Conservation (phyloP, 371 early-diverging fungal species). For the Mycotypha africana region DNA sequence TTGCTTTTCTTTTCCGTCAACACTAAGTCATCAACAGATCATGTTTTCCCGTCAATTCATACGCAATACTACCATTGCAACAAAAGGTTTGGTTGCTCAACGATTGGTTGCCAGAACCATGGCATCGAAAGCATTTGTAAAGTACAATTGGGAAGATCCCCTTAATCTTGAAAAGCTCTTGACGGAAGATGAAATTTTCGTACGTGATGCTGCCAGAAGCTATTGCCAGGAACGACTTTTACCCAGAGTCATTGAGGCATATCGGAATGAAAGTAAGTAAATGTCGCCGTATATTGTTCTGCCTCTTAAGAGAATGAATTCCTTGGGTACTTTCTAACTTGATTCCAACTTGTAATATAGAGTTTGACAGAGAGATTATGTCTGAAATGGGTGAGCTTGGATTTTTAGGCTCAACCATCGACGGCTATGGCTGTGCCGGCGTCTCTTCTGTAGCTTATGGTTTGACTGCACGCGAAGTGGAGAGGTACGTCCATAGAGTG, state of each 20-base stretch:
- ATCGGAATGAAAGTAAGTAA: conserved; percentile 77
- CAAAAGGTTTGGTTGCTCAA: no score
- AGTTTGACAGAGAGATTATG: conserved; percentile 88
- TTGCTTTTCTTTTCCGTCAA: no score
- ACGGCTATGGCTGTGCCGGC: conserved; percentile 97
- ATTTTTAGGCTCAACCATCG: conserved; percentile 90
- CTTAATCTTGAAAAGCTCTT: conserved; percentile 78
- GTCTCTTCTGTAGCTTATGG: conserved; percentile 97
- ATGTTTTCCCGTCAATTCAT: no score
- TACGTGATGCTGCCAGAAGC: conserved; percentile 80
- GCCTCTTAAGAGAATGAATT: no score
- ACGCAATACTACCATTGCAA: no score
- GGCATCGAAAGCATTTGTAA: conserved; percentile 58
- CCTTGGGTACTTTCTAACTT: no score
- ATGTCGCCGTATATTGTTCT: background rate
- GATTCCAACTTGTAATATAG: no score
- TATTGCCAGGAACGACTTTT: conserved; percentile 89
- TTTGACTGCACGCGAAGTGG: conserved; percentile 93
- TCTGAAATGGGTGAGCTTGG: conserved; percentile 94
- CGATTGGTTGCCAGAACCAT: no score
- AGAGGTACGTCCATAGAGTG: conserved; percentile 67
- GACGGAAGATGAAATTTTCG: conserved; percentile 85
- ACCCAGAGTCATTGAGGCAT: conserved; percentile 82
- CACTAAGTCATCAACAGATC: no score
- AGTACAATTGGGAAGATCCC: conserved; percentile 94